These are phyloP conservation scores for Pleomassaria siparia DNA, from an alignment of 2,329 filamentous ascomycete species.

Conservation along the genomic window DNA sequence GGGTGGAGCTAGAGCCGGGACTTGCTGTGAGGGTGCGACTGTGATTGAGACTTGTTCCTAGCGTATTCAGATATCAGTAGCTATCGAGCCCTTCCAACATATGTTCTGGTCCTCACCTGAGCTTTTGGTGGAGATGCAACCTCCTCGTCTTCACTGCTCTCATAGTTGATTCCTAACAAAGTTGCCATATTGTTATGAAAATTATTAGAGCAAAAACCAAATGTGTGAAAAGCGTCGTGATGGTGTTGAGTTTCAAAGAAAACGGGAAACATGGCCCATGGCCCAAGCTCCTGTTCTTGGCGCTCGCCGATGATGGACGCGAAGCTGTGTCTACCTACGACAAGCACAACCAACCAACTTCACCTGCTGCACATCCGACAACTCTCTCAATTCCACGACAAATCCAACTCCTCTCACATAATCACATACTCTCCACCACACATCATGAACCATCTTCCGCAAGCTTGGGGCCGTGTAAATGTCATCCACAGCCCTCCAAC, in stretches of 20 bases:
- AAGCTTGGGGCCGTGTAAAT: constrained; percentile 66
- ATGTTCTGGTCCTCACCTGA: constrained; percentile 44
- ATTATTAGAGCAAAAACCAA: too few relatives aligned
- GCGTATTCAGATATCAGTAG: constrained; percentile 44
- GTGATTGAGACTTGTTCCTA: background rate
- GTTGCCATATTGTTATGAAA: constrained; percentile 6
- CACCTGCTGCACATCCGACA: constrained; percentile 2
- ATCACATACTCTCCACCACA: constrained; percentile 1
- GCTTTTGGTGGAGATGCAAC: constrained; percentile 28
- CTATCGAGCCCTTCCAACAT: constrained; percentile 40
- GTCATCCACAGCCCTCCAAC: constrained; percentile 10
- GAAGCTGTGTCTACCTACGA: constrained; percentile 31
- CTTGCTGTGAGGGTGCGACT: constrained; percentile 2
- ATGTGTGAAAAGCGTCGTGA: background rate
- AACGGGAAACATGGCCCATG: constrained; percentile 25
- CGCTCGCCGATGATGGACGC: constrained; percentile 7
- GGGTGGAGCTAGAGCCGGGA: too few relatives aligned
- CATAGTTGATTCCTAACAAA: constrained; percentile 48
- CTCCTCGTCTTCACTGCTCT: constrained; percentile 52
- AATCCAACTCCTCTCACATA: background rate
- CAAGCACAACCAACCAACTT: constrained; percentile 22
- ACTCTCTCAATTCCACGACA: background rate
- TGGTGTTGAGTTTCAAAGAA: background rate
- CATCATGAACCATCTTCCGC: constrained; percentile 66
- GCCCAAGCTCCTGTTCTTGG: constrained; percentile 22